Conservation (phyloP, 257 asterid species). For the Solanum okadae region DNA sequence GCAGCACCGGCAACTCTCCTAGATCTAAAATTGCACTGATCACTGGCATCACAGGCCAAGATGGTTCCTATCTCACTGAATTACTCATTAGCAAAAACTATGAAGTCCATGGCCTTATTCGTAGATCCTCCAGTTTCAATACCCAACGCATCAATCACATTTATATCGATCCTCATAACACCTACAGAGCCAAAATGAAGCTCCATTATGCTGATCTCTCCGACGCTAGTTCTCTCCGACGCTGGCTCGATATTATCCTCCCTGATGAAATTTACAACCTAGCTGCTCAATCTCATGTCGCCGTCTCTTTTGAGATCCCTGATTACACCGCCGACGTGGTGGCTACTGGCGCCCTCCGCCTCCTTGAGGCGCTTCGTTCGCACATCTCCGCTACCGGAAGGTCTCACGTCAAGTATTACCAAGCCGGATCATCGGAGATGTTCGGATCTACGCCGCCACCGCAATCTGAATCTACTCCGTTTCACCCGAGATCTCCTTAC, state of each 20-base stretch:
- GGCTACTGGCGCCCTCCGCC: conserved; percentile 93
- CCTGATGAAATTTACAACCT: conserved; percentile 98
- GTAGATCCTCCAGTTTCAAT: conserved; percentile 93
- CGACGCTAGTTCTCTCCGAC: conserved; percentile 59
- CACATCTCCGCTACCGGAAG: conserved; percentile 81
- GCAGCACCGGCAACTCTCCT: conserved; percentile 12
- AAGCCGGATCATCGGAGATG: conserved; percentile 97
- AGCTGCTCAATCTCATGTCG: conserved; percentile 98
- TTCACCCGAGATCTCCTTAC: conserved; percentile 93
- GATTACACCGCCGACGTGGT: conserved; percentile 98
- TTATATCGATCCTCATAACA: conserved; percentile 96
- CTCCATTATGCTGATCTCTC: conserved; percentile 95
- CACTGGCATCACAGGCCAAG: conserved; percentile 98
- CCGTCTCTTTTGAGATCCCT: conserved; percentile 97
- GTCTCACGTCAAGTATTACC: conserved; percentile 55
- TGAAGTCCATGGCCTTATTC: conserved; percentile 92
- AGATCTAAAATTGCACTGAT: conserved; percentile 73
- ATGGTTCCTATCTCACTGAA: conserved; percentile 94
- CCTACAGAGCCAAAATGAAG: conserved; percentile 77
- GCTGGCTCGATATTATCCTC: conserved; percentile 86
- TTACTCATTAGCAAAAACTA: conserved; percentile 67
- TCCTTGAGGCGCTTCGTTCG: conserved; percentile 85
- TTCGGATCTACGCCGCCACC: conserved; percentile 98
- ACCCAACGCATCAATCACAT: conserved; percentile 93
- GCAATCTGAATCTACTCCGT: conserved; percentile 70